Base-by-base conservation (phyloP, 83 land plant genomes). In the Thuja plicata region DNA sequence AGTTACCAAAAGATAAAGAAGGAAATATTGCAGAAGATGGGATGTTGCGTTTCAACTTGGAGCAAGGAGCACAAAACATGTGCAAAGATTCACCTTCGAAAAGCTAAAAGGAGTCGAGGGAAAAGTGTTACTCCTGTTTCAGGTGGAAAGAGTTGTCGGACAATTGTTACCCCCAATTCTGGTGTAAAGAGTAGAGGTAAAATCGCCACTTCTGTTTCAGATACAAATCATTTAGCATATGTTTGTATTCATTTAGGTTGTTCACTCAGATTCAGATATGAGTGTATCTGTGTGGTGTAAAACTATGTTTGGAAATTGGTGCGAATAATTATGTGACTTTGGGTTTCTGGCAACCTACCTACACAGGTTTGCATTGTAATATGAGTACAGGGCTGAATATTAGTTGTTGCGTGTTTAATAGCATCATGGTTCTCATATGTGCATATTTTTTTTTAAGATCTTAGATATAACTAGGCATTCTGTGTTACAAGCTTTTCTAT, bases 21-120 rank as follows among this genome's bases (percentile, higher is more conserved):
- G 62, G 32, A 50, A 84, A 41, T 32, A 32, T 16, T 35, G 37
- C 40, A 84, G 62, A 84, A 84, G 62, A 84, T 84, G 86, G 86
- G 86, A 55, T 32, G 86, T 85, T 85, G 86, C 38, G 21, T 85
- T 85, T 85, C 66, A 85, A 54, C 57, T 82, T 41, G 32, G 50
- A 45, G 45, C 55, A 82, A 82, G 32, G 46, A 54, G 24, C 86
- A 52, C 34, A 84, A 54, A 85, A 85, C 38, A 52, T 52, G 86
- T 50, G 55, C 9, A 24, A 85, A 85, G 27, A 52, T 34, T 54
- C 66, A 1, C 52, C 34, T 19, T 46, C 32, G 8, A 85, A 85
- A 84, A 84, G 16, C 40, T 52, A 52, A 34, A 50, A 84, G 52
- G 86, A 48, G 5, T 48, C 86, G 37, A 85, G 62, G 38, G 62